Percentiles rank a stretch among this genome's conserved stretches.
Conservation (phyloP, 2,329 filamentous ascomycete genomes). For the Fusarium gaditjirri region DNA sequence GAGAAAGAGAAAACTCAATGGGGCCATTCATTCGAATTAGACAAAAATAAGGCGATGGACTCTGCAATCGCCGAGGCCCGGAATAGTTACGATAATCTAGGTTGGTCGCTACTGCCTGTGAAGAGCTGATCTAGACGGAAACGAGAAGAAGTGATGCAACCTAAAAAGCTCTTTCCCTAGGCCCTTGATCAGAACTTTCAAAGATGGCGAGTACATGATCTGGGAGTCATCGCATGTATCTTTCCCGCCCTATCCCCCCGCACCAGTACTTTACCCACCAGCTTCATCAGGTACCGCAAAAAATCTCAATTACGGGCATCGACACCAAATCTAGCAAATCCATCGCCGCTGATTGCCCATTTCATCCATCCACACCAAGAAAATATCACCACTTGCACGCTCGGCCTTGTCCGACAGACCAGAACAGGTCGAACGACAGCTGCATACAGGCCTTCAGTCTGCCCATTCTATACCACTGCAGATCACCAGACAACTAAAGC, state of each 20-base stretch:
- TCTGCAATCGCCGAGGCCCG: slow-evolving; percentile 28
- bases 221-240: slow-evolving; percentile 21
- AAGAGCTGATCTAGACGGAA: slow-evolving; percentile 31
- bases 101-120: slow-evolving; percentile 18
- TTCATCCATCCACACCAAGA: slow-evolving; percentile 42
- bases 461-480: slow-evolving; percentile 19
- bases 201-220: slow-evolving; percentile 21
- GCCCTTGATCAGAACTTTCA: slow-evolving; percentile 35
- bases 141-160: slow-evolving; percentile 25
- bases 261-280: slow-evolving; percentile 26
- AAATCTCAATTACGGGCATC: slow-evolving; percentile 44
- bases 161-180: slow-evolving; percentile 18
- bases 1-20: neutral
- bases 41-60: slow-evolving; percentile 12
- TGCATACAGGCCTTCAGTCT: slow-evolving; percentile 36
- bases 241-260: neutral
- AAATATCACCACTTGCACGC: slow-evolving; percentile 21
- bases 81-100: slow-evolving; percentile 1
- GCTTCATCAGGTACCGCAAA: slow-evolving; percentile 37
- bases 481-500: neutral
- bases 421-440: slow-evolving; percentile 41
- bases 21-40: neutral
- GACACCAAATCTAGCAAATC: slow-evolving; percentile 39
- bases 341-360: slow-evolving; percentile 38
- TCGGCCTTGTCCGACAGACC: slow-evolving; percentile 38